Percentiles rank a stretch among this genome's conserved stretches.
Evolutionary conservation across 257 asterid genomes (phyloP).

Genomic region (Ilex aquifolium): DNA sequence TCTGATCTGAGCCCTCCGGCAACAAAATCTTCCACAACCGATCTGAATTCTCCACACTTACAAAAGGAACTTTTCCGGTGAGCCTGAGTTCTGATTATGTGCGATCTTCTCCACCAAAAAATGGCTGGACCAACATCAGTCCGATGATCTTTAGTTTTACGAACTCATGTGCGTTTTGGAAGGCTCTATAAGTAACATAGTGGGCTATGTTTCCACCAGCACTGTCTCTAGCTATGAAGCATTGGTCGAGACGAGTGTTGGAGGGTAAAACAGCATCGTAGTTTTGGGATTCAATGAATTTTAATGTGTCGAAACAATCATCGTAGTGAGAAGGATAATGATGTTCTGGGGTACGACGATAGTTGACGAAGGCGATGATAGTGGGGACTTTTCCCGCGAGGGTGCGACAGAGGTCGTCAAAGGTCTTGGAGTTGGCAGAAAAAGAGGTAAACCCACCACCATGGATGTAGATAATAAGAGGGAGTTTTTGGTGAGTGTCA

Average conservation of each 20-base stretch:
- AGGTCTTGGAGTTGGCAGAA: constrained; percentile 18
- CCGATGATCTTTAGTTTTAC: constrained; percentile 20
- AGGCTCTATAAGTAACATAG: constrained; percentile 23
- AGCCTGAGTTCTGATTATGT: constrained; percentile 38
- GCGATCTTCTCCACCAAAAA: constrained; percentile 43
- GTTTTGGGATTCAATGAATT: constrained; percentile 25
- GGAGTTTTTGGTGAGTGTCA: constrained; percentile 11
- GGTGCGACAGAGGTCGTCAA: constrained; percentile 22
- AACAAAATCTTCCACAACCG: constrained; percentile 33
- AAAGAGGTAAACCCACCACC: constrained; percentile 32
- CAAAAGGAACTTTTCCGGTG: constrained; percentile 10
- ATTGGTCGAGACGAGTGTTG: constrained; percentile 17
- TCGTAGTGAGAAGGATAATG: constrained; percentile 34
- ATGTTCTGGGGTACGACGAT: constrained; percentile 36
- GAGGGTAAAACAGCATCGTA: constrained; percentile 23
- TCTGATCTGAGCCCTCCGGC: constrained; percentile 34
- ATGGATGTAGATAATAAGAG: constrained; percentile 33
- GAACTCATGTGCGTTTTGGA: constrained; percentile 9
- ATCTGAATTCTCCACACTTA: constrained; percentile 16
- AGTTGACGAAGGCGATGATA: constrained; percentile 31
- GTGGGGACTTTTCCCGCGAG: constrained; percentile 28
- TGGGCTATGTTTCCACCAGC: constrained; percentile 49
- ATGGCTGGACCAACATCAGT: constrained; percentile 30
- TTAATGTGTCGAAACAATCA: constrained; percentile 30
- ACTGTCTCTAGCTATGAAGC: constrained; percentile 47